Percentiles rank a stretch among this genome's conserved stretches.
These are phyloP conservation scores for Alternaria triticina DNA, from an alignment of 2,329 filamentous ascomycete species.

Conservation along the genomic window DNA sequence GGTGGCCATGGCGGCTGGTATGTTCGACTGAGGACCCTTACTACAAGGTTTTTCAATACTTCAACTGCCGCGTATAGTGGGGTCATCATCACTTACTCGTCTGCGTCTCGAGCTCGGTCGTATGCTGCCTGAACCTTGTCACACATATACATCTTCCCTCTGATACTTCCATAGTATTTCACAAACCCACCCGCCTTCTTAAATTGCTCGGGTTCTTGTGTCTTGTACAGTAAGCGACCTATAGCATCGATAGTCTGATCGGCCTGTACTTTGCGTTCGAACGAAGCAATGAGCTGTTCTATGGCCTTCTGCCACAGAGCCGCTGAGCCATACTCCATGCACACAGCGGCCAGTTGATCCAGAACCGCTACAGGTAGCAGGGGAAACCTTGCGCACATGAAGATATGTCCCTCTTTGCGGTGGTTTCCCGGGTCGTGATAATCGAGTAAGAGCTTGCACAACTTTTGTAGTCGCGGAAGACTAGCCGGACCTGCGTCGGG, in stretches of 20 bases:
- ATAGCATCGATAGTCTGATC: neutral
- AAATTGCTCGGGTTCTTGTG: neutral
- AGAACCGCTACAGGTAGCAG: neutral
- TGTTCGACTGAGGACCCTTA: neutral
- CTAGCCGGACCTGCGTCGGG: neutral
- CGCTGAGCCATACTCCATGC: neutral
- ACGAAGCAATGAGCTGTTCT: neutral
- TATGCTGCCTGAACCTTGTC: neutral
- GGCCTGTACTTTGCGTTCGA: neutral
- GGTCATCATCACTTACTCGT: neutral
- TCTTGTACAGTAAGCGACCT: neutral
- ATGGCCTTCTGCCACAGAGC: neutral
- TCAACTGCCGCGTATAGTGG: too few species aligned
- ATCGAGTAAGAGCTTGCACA: neutral
- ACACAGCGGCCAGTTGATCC: neutral
- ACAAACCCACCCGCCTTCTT: neutral
- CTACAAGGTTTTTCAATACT: neutral
- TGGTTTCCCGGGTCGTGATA: neutral
- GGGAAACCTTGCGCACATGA: neutral
- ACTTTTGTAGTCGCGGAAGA: neutral
- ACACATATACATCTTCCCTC: neutral
- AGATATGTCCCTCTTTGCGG: accelerated
- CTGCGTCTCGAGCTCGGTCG: neutral
- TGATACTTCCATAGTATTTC: neutral
- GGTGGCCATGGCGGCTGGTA: neutral